Conservation (phyloP, 129 eudicot species). For the Sambucus nigra region DNA sequence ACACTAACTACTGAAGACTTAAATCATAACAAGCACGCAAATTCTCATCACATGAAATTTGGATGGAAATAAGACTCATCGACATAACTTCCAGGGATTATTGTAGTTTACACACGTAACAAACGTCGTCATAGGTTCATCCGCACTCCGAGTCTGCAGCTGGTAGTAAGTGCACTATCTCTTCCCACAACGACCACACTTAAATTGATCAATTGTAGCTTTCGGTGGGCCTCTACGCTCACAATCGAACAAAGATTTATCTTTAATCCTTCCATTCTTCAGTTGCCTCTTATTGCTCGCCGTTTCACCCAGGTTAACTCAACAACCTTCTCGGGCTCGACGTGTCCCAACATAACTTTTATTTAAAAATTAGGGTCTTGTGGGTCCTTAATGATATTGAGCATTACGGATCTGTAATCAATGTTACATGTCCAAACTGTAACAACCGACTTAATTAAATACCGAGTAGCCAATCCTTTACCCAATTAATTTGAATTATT, state of each 20-base stretch:
- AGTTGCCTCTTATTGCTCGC: slow-evolving; percentile 65
- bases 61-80: not conserved
- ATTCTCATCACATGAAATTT: not conserved
- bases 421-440: too few relatives aligned
- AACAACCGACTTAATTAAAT: too few relatives aligned
- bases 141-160: slow-evolving; percentile 93
- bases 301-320: slow-evolving; percentile 84
- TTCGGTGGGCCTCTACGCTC: slow-evolving; percentile 58
- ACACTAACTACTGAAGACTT: not conserved
- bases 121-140: slow-evolving; percentile 91
- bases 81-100: slow-evolving; percentile 86
- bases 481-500: too few relatives aligned
- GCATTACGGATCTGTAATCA: slow-evolving; percentile 75
- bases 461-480: too few relatives aligned
- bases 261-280: slow-evolving; percentile 51
- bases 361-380: slow-evolving; percentile 91
- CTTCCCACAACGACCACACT: slow-evolving; percentile 68
- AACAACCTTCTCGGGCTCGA: slow-evolving; percentile 42
- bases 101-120: slow-evolving; percentile 89
- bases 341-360: slow-evolving; percentile 61
- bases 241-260: slow-evolving; percentile 68
- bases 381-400: slow-evolving; percentile 59
- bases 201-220: slow-evolving; percentile 78
- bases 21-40: not conserved
- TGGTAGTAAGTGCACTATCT: slow-evolving; percentile 65